Percentiles rank a stretch among this genome's conserved stretches.
Evolutionary conservation across 371 early-diverging fungal genomes (phyloP).

Genomic region (Mortierella sp.): DNA sequence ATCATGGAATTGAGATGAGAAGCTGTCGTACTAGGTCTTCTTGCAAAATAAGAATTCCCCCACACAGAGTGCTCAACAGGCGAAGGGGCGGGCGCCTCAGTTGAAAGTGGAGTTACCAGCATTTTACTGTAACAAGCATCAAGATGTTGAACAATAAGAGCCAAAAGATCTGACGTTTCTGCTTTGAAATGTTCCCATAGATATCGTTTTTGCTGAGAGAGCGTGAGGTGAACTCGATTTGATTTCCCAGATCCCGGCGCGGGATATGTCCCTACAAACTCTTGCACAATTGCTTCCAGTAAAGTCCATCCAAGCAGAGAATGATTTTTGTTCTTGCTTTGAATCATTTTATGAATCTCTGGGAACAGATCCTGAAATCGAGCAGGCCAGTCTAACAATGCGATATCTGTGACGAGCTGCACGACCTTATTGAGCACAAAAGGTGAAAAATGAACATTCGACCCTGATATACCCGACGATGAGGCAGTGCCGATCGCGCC

Average conservation of each 20-base stretch:
- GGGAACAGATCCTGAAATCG: slow-evolving; percentile 50
- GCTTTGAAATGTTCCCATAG: slow-evolving; percentile 49
- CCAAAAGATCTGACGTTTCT: slow-evolving; percentile 38
- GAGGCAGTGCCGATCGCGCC: slow-evolving; percentile 2
- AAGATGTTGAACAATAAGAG: slow-evolving; percentile 45
- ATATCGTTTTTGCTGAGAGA: slow-evolving; percentile 36
- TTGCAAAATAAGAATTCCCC: slow-evolving; percentile 23
- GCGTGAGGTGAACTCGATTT: slow-evolving; percentile 25
- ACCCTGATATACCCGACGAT: slow-evolving; percentile 12
- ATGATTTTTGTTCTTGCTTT: slow-evolving; percentile 39
- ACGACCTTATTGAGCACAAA: slow-evolving; percentile 53
- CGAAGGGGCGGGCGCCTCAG: slow-evolving; percentile 52
- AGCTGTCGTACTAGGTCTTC: slow-evolving; percentile 29
- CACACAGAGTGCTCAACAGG: slow-evolving; percentile 48
- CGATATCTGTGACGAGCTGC: slow-evolving; percentile 46
- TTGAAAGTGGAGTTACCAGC: slow-evolving; percentile 41
- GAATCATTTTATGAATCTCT: slow-evolving; percentile 41
- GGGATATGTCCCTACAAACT: slow-evolving; percentile 43
- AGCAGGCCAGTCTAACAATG: slow-evolving; percentile 50
- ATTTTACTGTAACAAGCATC: slow-evolving; percentile 45
- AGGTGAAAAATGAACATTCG: slow-evolving; percentile 21
- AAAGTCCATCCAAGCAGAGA: slow-evolving; percentile 48
- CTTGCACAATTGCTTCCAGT: slow-evolving; percentile 44
- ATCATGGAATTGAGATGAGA: slow-evolving; percentile 14
- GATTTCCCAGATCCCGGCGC: slow-evolving; percentile 38